Conservation (phyloP, 306 rosid species). For the Cucurbita ficifolia region DNA sequence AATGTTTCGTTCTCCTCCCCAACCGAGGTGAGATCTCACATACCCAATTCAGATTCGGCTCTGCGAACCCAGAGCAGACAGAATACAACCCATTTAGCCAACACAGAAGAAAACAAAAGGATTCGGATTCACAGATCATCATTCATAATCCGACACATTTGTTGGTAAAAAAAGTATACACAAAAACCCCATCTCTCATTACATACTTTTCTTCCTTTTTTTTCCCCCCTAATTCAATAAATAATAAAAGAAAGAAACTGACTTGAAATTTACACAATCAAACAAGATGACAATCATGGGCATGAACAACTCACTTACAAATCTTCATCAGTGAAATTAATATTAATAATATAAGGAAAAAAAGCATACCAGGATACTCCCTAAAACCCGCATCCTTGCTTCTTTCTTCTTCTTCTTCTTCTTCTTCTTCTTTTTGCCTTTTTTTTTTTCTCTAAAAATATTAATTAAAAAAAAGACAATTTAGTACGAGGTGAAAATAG, state of each 20-base stretch:
- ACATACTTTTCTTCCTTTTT: slow-evolving; percentile 5
- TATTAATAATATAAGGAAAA: not conserved
- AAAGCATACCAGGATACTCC: slow-evolving; percentile 34
- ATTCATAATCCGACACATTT: not conserved
- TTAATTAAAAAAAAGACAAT: slow-evolving; percentile 4
- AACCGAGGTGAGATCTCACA: too few relatives aligned
- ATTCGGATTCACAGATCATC: not conserved
- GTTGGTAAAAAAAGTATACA: not conserved
- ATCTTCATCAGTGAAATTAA: slow-evolving; percentile 4
- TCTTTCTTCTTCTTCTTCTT: slow-evolving; percentile 5
- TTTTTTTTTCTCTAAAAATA: not conserved
- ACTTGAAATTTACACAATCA: slow-evolving; percentile 13
- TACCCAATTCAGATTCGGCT: not conserved
- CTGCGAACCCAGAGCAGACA: not conserved
- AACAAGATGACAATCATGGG: slow-evolving; percentile 11
- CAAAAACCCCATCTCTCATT: slow-evolving; percentile 1
- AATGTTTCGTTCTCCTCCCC: too few relatives aligned
- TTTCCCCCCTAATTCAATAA: not conserved
- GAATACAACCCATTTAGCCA: not conserved
- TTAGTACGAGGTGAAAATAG: not conserved
- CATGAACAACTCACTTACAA: slow-evolving; percentile 10
- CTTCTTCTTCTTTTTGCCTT: not conserved
- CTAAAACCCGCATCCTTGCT: slow-evolving; percentile 58
- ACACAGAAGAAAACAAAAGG: not conserved
- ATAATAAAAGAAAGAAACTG: not conserved